Conservation (phyloP, 495 filamentous ascomycete species). For the Aspergillus ellipticus region DNA sequence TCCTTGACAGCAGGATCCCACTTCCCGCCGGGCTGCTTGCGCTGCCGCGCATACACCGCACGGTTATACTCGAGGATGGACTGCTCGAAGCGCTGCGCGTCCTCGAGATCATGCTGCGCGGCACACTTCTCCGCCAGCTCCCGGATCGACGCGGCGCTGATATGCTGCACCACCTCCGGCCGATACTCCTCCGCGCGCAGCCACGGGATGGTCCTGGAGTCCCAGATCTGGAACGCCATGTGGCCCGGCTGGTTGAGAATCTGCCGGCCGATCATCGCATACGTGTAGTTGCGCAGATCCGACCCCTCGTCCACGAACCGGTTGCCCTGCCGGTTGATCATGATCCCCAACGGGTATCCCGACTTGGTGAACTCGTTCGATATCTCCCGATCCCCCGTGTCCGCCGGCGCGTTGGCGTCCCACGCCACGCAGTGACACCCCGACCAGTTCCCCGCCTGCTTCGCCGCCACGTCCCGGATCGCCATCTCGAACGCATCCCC, state of each 20-base stretch:
- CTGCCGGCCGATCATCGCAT: conserved; percentile 55
- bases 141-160: conserved; percentile 45
- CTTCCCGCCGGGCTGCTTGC: conserved; percentile 32
- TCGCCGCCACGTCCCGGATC: conserved; percentile 43
- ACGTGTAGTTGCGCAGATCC: conserved; percentile 62
- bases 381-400: conserved; percentile 47
- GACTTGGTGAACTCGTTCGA: conserved; percentile 66
- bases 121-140: conserved; percentile 49
- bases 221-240: conserved; percentile 61
- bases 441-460: conserved; percentile 53
- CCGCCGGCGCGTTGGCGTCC: conserved; percentile 54
- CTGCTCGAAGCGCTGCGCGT: conserved; percentile 37
- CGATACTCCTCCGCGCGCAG: conserved; percentile 57
- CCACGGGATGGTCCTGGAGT: conserved; percentile 41
- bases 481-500: conserved; percentile 52
- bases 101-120: conserved; percentile 38
- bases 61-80: conserved; percentile 52
- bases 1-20: conserved; percentile 57
- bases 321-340: conserved; percentile 53
- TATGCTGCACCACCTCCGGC: conserved; percentile 47
- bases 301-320: conserved; percentile 62
- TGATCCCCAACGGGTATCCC: conserved; percentile 62
- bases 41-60: conserved; percentile 36
- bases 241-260: conserved; percentile 54
- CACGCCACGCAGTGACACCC: conserved; percentile 60